Conservation (phyloP, 805 yeast species). For the Candida succiphila region DNA sequence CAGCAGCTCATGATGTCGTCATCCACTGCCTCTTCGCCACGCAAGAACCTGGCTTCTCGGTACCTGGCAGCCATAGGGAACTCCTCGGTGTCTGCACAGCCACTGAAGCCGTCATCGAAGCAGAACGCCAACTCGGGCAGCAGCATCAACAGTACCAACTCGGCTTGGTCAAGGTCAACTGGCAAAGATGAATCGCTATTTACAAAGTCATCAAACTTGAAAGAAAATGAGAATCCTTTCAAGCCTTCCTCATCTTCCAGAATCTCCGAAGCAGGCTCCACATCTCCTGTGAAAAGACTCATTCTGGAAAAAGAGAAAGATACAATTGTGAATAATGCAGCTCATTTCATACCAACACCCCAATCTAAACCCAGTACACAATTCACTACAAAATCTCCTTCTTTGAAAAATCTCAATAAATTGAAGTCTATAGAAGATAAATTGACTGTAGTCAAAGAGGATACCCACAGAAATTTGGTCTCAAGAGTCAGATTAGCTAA, state of each 20-base stretch:
- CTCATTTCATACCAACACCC: conserved; percentile 15
- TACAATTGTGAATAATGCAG: conserved; percentile 16
- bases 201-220: conserved; percentile 7
- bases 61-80: conserved; percentile 20
- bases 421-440: conserved; percentile 19
- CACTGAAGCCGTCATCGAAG: conserved; percentile 8
- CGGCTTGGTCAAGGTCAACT: conserved; percentile 5
- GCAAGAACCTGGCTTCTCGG: conserved; percentile 18
- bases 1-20: too few species aligned
- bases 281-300: conserved; percentile 22
- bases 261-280: background rate
- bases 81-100: conserved; percentile 13
- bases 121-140: conserved; percentile 2
- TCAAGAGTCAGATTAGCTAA: conserved; percentile 6
- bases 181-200: background rate
- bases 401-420: conserved; percentile 23
- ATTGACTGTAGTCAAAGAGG: conserved; percentile 7
- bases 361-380: background rate
- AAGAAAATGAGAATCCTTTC: conserved; percentile 17
- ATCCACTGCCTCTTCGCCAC: conserved; percentile 11
- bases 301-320: conserved; percentile 23
- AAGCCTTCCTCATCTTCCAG: conserved; percentile 4
- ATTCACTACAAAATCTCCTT: conserved; percentile 21
- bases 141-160: conserved; percentile 1
- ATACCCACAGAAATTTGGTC: too few species aligned